Percentiles rank a stretch among this genome's conserved stretches.
Evolutionary conservation across 2,329 filamentous ascomycete species (phyloP).

Genomic region (Camillea tinctor): DNA sequence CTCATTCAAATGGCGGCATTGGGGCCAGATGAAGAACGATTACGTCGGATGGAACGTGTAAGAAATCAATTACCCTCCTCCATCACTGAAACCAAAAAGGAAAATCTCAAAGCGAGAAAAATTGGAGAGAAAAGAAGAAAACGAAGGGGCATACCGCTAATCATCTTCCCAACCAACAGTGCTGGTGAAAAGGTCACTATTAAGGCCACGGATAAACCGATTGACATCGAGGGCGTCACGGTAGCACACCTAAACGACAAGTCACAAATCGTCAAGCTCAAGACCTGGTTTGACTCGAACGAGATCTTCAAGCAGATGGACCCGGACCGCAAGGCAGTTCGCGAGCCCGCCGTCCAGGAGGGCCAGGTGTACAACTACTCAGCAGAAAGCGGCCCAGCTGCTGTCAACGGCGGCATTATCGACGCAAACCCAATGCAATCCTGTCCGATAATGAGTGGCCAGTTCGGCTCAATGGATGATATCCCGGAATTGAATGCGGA

Average conservation of each 20-base stretch:
- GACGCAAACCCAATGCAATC: not conserved
- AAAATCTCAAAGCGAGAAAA: not conserved
- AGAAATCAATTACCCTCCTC: conserved; percentile 25
- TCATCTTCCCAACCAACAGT: conserved; percentile 34
- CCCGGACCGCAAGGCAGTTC: conserved; percentile 9
- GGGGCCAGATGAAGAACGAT: conserved; percentile 65
- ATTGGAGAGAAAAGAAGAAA: not conserved
- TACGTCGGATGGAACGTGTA: conserved; percentile 65
- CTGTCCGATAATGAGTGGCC: not conserved
- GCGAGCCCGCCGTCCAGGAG: not conserved
- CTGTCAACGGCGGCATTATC: not conserved
- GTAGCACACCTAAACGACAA: conserved; percentile 61
- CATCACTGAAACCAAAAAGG: not conserved
- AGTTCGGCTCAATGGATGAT: not conserved
- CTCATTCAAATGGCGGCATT: conserved; percentile 66
- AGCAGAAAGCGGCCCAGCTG: not conserved
- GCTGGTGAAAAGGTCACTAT: conserved; percentile 61
- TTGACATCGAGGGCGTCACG: conserved; percentile 64
- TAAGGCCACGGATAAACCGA: conserved; percentile 58
- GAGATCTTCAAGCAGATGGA: conserved; percentile 66
- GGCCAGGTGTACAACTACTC: not conserved
- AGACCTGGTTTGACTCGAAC: conserved; percentile 66
- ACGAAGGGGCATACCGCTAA: not conserved
- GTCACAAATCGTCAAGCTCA: conserved; percentile 55
- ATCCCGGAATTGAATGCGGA: not conserved